Evolutionary conservation across 2,329 filamentous ascomycete genomes (phyloP), one percentile per base, ranked within the genome.

Genomic region (Penicillium hordei): DNA sequence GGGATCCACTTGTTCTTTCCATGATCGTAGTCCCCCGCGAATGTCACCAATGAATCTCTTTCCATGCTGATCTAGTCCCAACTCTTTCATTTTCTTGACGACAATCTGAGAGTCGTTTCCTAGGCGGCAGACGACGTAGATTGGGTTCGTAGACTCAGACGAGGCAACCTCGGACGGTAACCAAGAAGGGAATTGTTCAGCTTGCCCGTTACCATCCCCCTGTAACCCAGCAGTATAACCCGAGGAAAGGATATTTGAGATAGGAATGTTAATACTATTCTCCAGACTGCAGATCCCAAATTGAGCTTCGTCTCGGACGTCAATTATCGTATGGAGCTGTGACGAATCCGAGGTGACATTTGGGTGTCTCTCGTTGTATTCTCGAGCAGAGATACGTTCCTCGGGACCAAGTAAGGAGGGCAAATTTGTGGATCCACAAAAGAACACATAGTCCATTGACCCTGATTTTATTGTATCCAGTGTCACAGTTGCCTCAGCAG

Each of bases 241-340:
- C 3, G 70, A 66, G 13, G 71, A 70, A 27, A 79, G 56, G 25
- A 81, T 77, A 3, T 62, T 68, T 2, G 76, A 77, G 10, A 80
- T 76, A 3, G 79, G 79, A 21, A 80, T 70, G 51, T 80, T 97
- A 50, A 95, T 76, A 27, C 90, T 91, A 0, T 89, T 89, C 0
- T 86, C 79, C 8, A 99, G 80, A 60, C 82, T 86, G 62, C 89
- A 92, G 44, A 97, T 86, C 17, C 89, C 88, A 64, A 90, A 97
- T 60, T 96, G 91, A 29, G 91, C 89, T 66, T 86, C 86, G 65
- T 96, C 91, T 2, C 94, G 83, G 1, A 96, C 91, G 64, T 97
- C 94, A 2, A 97, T 74, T 2, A 97, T 75, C 1, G 90, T 69
- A 52, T 88, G 85, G 38, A 56, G 31, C 6, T 27, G 46, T 17